Evolutionary conservation across 2,329 filamentous ascomycete genomes (phyloP), one percentile per base, ranked within the genome.

Genomic region (Aspergillus ochraceoroseus): DNA sequence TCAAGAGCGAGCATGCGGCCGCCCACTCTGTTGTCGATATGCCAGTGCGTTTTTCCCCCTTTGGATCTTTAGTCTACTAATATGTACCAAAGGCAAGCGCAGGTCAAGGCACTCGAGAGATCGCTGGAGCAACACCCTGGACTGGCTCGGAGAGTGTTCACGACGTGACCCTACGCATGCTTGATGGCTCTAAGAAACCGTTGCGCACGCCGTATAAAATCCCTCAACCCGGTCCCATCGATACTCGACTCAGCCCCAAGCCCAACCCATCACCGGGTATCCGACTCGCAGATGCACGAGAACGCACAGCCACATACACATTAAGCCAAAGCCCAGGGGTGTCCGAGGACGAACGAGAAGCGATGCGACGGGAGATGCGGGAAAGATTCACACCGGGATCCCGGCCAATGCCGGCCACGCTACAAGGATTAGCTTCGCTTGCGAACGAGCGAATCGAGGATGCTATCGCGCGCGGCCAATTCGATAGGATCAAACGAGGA

Each of bases 381-480:
- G 88, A 94, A 42, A 76, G 89, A 1, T 95, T 96, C 53, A 70
- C 77, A 11, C 82, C 89, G 0, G 78, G 75, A 1, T 83, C 81
- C 2, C 75, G 87, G 32, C 72, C 79, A 0, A 77, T 94, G 64
- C 87, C 89, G 1, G 83, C 81, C 41, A 81, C 85, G 0, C 68
- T 96, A 1, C 77, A 83, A 22, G 92, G 89, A 0, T 70, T 98
- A 9, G 77, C 83, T 3, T 85, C 85, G 0, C 66, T 96, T 35
- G 92, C 92, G 1, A 95, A 96, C 60, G 83, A 95, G 65, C 72
- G 83, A 14, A 96, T 98, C 45, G 90, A 95, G 62, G 83, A 95
- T 58, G 92, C 92, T 4, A 95, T 96, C 56, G 84, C 87, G 1
- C 73, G 88, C 20, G 92, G 92, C 0, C 85, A 95, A 59, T 96